Base-by-base conservation (phyloP, 2,329 filamentous ascomycete genomes). In the Pseudogymnoascus sp. region DNA sequence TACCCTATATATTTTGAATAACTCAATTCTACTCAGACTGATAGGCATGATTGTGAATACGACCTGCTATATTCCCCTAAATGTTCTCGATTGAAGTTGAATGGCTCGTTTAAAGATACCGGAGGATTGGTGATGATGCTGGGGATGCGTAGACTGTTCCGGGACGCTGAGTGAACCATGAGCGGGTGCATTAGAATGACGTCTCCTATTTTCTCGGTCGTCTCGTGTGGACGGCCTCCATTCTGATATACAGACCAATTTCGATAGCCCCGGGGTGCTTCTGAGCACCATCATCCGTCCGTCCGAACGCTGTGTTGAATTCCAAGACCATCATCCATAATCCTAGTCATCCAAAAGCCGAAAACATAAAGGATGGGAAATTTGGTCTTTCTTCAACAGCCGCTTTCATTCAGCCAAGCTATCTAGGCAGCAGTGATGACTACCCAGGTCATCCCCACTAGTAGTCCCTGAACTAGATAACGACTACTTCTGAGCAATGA, bases 101-200 rank as follows among this genome's bases (percentile, higher is more conserved):
- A 84, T 0, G 81, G 81, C 66, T 79, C 72, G 38, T 76, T 81
- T 31, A 84, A 70, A 3, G 74, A 75, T 1, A 83, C 79, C 0
- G 81, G 79, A 4, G 81, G 81, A 64, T 84, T 84, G 3, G 81
- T 84, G 67, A 84, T 84, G 37, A 84, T 77, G 2, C 82, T 72
- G 1, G 78, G 74, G 8, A 76, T 74, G 24, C 81, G 72, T 28
- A 80, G 65, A 61, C 76, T 75, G 67, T 84, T 84, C 61, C 77
- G 77, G 4, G 77, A 79, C 6, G 79, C 80, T 0, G 78, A 80
- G 68, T 84, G 81, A 62, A 82, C 69, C 81, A 83, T 84, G 24
- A 84, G 70, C 7, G 82, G 81, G 69, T 84, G 82, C 64, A 84
- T 68, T 3, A 84, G 71, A 28, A 28, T 28, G 26, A 28, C 26